These are phyloP conservation scores for Daldinia grandis DNA, from an alignment of 495 filamentous ascomycete species.

Conservation along the genomic window DNA sequence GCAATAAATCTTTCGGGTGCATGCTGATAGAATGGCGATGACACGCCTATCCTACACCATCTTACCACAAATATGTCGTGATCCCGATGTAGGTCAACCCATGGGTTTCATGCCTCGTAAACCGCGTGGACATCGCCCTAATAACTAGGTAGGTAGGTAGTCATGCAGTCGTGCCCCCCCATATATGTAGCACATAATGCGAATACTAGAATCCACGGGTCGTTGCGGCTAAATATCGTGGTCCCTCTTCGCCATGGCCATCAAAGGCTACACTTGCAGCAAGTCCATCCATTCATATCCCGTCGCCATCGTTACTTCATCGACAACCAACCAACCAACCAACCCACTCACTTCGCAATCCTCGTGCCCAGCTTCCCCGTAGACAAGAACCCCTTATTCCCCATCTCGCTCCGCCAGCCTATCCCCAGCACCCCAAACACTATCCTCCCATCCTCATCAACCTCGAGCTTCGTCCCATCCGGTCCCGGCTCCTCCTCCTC, in stretches of 20 bases:
- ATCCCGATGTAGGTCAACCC: not conserved
- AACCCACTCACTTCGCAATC: constrained; percentile 30
- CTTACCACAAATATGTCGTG: not conserved
- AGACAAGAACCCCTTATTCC: constrained; percentile 83
- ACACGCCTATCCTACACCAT: not conserved
- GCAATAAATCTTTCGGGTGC: not conserved
- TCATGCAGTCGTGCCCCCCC: not conserved
- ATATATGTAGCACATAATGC: not conserved
- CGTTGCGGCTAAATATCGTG: not conserved
- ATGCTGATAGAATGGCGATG: not conserved
- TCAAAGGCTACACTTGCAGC: not conserved
- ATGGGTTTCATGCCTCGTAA: not conserved
- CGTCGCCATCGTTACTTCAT: not conserved
- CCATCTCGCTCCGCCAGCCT: constrained; percentile 89
- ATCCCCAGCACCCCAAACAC: constrained; percentile 84
- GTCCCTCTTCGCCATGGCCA: not conserved
- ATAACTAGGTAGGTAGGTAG: no score
- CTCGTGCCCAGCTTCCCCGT: constrained; percentile 80
- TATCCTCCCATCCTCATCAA: constrained; percentile 64
- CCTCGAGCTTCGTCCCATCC: constrained; percentile 22
- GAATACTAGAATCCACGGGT: not conserved
- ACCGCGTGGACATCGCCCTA: not conserved
- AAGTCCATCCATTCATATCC: not conserved
- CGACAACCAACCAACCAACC: not conserved
- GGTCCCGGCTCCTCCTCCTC: constrained; percentile 61